These are phyloP conservation scores for Stephanodiscus triporus DNA, from an alignment of 108 stramenopile species.

Conservation along the genomic window DNA sequence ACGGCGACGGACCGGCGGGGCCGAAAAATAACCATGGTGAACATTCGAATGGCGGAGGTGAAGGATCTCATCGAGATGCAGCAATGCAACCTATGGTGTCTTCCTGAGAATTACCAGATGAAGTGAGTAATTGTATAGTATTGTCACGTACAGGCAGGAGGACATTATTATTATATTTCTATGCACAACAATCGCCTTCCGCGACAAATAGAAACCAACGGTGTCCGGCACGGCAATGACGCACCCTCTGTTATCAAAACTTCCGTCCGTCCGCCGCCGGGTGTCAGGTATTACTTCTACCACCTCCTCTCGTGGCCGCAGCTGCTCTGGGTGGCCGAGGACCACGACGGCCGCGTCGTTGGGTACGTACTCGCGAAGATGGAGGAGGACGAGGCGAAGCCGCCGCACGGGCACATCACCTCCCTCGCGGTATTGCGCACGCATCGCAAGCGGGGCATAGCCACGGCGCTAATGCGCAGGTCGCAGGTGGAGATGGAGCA, in stretches of 20 bases:
- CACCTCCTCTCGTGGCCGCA: constrained; percentile 98
- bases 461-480: constrained; percentile 90
- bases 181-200: too few relatives aligned
- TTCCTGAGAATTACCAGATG: constrained; percentile 99
- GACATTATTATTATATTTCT: too few relatives aligned
- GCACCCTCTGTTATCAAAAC: too few relatives aligned
- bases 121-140: constrained; percentile 5
- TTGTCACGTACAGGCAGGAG: too few relatives aligned
- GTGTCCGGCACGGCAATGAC: too few relatives aligned
- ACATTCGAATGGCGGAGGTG: constrained; percentile 88
- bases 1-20: too few relatives aligned
- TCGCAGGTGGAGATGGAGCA: constrained; percentile 92
- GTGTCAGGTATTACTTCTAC: constrained; percentile 91
- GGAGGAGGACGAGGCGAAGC: constrained; percentile 87
- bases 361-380: constrained; percentile 99
- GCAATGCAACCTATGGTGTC: constrained; percentile 97
- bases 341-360: constrained; percentile 92
- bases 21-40: constrained; percentile 75
- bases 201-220: too few relatives aligned
- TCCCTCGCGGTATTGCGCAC: constrained; percentile 94
- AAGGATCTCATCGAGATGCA: constrained; percentile 97
- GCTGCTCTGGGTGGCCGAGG: constrained; percentile 97
- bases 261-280: background rate
- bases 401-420: constrained; percentile 94
- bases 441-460: constrained; percentile 94